A percentile compares a stretch with the other conserved stretches of the same genome.
Evolutionary conservation across 2,329 filamentous ascomycete genomes (phyloP).

Genomic region (Colletotrichum viniferum): DNA sequence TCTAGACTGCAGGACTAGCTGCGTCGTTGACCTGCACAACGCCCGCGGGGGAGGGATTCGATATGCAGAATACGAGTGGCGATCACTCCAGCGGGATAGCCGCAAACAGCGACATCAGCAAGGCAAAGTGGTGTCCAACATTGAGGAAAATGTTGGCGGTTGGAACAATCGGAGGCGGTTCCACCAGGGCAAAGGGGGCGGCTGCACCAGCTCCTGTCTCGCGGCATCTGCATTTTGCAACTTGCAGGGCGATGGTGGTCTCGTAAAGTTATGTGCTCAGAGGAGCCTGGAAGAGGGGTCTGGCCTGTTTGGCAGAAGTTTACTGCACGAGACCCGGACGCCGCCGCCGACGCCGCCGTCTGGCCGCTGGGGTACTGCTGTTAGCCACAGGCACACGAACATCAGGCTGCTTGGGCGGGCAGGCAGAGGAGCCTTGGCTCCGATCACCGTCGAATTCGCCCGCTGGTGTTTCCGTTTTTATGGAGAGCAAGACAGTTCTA

Average conservation of each 20-base stretch:
- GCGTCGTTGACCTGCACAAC: conserved; percentile 3
- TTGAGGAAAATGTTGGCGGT: background rate
- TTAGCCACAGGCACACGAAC: background rate
- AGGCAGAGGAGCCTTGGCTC: background rate
- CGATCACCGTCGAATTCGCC: background rate
- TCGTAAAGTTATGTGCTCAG: conserved; percentile 6
- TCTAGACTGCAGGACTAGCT: conserved; percentile 13
- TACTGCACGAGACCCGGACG: background rate
- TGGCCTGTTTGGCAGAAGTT: background rate
- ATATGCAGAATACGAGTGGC: conserved; percentile 22
- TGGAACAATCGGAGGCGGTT: background rate
- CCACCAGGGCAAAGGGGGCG: background rate
- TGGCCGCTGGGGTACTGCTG: background rate
- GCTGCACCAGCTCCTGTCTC: background rate
- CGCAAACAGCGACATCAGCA: background rate
- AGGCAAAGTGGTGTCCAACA: background rate
- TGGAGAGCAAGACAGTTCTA: conserved; percentile 8
- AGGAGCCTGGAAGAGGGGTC: background rate
- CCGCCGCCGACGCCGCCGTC: background rate
- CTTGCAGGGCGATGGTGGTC: background rate
- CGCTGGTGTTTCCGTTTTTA: background rate
- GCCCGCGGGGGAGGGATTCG: background rate
- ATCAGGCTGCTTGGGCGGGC: background rate
- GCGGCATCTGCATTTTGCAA: background rate
- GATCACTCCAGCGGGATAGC: conserved; percentile 10